Percentiles rank a stretch among this genome's conserved stretches.
These are phyloP conservation scores for Polytolypa hystricis DNA, from an alignment of 2,329 filamentous ascomycete genomes.

Conservation along the genomic window DNA sequence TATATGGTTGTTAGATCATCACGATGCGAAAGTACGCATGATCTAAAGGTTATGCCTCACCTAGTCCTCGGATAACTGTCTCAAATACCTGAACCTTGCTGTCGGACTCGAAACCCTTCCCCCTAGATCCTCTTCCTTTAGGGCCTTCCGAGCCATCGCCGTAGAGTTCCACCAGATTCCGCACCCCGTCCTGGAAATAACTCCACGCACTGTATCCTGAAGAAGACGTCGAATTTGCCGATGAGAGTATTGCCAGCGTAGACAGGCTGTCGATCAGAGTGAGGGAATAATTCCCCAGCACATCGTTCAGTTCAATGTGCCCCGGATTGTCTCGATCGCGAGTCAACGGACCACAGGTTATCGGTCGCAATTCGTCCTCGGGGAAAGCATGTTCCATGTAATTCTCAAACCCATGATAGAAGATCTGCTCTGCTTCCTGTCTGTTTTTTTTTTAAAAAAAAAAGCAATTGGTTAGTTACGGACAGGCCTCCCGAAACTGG, in stretches of 20 bases:
- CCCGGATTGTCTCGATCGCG: conserved; percentile 69
- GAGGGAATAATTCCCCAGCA: conserved; percentile 91
- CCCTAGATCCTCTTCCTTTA: conserved; percentile 58
- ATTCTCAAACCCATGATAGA: conserved; percentile 93
- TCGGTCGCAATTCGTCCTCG: conserved; percentile 83
- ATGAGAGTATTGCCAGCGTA: conserved; percentile 84
- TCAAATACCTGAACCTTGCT: conserved; percentile 99
- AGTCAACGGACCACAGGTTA: conserved; percentile 73
- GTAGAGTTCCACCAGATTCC: conserved; percentile 66
- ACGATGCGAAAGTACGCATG: neutral
- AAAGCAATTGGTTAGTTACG: neutral
- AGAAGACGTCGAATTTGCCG: conserved; percentile 47
- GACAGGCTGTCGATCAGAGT: conserved; percentile 93
- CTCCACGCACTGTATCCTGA: conserved; percentile 51
- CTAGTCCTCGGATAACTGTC: conserved; percentile 77
- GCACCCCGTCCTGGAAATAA: conserved; percentile 72
- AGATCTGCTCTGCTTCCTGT: conserved; percentile 55
- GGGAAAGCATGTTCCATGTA: conserved; percentile 93
- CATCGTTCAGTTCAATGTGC: conserved; percentile 84
- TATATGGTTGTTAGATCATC: conserved; percentile 26
- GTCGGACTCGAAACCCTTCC: conserved; percentile 81
- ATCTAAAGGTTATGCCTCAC: conserved; percentile 15
- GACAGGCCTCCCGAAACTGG: neutral
- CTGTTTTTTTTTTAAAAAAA: conserved; percentile 14
- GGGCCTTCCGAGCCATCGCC: conserved; percentile 67